Evolutionary conservation across 306 rosid genomes (phyloP).

Genomic region (Glycine latifolia): DNA sequence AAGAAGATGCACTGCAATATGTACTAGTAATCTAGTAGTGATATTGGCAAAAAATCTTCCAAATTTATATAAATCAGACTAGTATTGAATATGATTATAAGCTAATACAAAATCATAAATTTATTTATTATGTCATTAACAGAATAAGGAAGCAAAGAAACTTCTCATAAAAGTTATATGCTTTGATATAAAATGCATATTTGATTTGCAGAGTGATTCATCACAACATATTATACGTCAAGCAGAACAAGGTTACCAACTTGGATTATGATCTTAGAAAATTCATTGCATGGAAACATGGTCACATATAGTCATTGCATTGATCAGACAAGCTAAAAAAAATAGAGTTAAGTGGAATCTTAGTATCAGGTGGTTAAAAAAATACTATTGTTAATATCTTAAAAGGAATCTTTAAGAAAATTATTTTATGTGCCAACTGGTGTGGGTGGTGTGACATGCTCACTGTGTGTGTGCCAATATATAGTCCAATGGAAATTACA

Average conservation of each 20-base stretch:
- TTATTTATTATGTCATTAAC: slow-evolving; percentile 5
- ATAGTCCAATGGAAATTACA: neutral
- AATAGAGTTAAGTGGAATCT: slow-evolving; percentile 24
- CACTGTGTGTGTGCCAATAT: neutral
- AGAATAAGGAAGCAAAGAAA: no score
- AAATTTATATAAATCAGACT: neutral
- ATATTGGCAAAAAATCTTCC: neutral
- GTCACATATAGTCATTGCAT: slow-evolving; percentile 81
- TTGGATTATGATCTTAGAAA: slow-evolving; percentile 95
- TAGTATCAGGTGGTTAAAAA: slow-evolving; percentile 12
- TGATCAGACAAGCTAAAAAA: slow-evolving; percentile 8
- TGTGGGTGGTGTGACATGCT: neutral
- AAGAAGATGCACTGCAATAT: neutral
- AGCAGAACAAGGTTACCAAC: slow-evolving; percentile 48
- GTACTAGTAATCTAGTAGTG: neutral
- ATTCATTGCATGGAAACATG: slow-evolving; percentile 95
- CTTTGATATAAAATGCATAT: neutral
- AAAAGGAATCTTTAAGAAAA: neutral
- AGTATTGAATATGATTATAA: slow-evolving; percentile 18
- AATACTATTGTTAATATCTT: neutral
- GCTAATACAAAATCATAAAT: neutral
- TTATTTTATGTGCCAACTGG: slow-evolving; percentile 15
- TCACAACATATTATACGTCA: slow-evolving; percentile 8
- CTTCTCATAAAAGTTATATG: slow-evolving; percentile 1
- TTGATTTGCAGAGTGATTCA: slow-evolving; percentile 22